phyloP scores from a whole-genome alignment of 768 basidiomycete species.

The Termitomyces sp. region DNA sequence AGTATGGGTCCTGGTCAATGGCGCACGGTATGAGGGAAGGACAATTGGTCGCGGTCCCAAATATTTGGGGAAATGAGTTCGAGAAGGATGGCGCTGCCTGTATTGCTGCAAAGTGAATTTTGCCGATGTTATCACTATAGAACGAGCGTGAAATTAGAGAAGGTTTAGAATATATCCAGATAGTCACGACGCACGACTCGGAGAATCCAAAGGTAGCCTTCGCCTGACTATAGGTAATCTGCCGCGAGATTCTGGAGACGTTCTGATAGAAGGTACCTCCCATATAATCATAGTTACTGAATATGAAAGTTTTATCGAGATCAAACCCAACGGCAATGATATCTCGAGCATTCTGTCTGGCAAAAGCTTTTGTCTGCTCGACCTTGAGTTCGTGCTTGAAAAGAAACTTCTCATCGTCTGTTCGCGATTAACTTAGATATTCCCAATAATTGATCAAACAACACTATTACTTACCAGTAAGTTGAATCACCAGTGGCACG shows the following conservation, averaged over 20 bases:
- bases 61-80: conserved; percentile 98
- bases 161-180: no score
- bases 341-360: conserved; percentile 84
- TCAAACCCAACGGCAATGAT: conserved; percentile 97
- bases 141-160: neutral
- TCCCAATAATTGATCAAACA: neutral
- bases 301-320: conserved; percentile 91
- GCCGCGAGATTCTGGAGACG: conserved; percentile 85
- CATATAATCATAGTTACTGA: conserved; percentile 86
- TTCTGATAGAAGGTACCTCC: conserved; percentile 94
- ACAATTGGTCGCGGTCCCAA: conserved; percentile 73
- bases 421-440: neutral
- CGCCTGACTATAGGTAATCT: conserved; percentile 89
- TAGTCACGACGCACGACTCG: conserved; percentile 73
- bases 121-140: conserved; percentile 88
- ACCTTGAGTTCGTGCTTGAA: conserved; percentile 94
- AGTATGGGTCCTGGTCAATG: conserved; percentile 97
- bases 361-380: conserved; percentile 80
- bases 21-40: conserved; percentile 97
- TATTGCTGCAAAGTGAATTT: conserved; percentile 92
- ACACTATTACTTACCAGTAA: conserved; percentile 60
- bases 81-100: conserved; percentile 97
- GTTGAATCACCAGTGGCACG: conserved; percentile 90
- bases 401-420: conserved; percentile 98
- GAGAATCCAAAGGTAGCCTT: conserved; percentile 96